phyloP scores from a whole-genome alignment of 192 early-diverging fungal genomes.

The Dissophora ornata region DNA sequence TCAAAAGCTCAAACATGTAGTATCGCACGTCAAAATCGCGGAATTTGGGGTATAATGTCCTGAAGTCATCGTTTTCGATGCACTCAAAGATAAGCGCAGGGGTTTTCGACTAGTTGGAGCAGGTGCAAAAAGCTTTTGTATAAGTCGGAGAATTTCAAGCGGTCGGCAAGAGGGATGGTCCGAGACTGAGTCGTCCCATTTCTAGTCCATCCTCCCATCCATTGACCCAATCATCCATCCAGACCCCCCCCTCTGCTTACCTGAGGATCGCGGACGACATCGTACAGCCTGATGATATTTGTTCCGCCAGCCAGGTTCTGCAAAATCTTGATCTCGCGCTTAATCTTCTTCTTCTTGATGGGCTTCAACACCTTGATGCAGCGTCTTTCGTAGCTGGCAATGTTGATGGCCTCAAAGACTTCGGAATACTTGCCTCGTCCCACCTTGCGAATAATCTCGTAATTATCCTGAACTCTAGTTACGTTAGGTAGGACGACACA shows the following conservation, averaged over 20 bases:
- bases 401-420: constrained; percentile 96
- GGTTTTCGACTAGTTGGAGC: constrained; percentile 78
- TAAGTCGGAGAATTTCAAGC: too few relatives aligned
- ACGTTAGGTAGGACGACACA: not conserved
- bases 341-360: constrained; percentile 99
- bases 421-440: constrained; percentile 99
- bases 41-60: constrained; percentile 92
- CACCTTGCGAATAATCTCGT: constrained; percentile 98
- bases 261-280: constrained; percentile 95
- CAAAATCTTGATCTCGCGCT: constrained; percentile 98
- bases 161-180: too few relatives aligned
- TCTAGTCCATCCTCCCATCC: too few relatives aligned
- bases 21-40: constrained; percentile 94
- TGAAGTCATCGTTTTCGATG: constrained; percentile 97
- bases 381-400: constrained; percentile 82
- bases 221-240: too few relatives aligned
- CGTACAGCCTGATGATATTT: constrained; percentile 90
- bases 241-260: too few relatives aligned
- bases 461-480: constrained; percentile 86
- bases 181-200: too few relatives aligned
- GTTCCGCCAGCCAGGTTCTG: constrained; percentile 94
- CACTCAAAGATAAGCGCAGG: constrained; percentile 96
- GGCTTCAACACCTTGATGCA: constrained; percentile 99
- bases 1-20: constrained; percentile 96
- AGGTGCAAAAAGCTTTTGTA: too few relatives aligned